These are phyloP conservation scores for Fusarium metavorans DNA, from an alignment of 2,329 filamentous ascomycete species.

Conservation along the genomic window DNA sequence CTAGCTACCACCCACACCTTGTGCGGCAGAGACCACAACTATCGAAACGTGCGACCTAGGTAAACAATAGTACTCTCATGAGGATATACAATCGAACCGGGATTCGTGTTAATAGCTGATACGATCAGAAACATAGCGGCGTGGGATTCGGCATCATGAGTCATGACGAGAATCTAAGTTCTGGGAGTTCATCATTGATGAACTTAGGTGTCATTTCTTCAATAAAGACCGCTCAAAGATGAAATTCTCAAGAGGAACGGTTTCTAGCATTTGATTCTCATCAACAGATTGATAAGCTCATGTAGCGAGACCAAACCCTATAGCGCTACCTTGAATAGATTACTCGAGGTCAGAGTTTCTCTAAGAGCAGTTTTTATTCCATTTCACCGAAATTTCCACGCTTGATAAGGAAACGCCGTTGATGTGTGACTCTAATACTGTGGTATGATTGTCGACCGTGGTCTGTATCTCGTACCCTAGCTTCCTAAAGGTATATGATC, in stretches of 20 bases:
- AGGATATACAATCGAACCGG: neutral
- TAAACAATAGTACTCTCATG: fast-evolving
- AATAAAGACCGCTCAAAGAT: fast-evolving
- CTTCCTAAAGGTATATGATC: neutral
- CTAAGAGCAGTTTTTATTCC: neutral
- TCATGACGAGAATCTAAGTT: neutral
- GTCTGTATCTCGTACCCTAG: neutral
- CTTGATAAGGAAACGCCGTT: neutral
- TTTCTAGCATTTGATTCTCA: neutral
- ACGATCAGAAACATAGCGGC: neutral
- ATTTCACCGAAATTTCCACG: neutral
- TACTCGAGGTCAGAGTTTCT: neutral
- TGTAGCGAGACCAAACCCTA: neutral
- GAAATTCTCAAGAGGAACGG: neutral
- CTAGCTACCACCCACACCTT: neutral
- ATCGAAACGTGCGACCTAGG: too few relatives aligned
- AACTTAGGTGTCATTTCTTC: neutral
- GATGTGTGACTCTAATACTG: too few relatives aligned
- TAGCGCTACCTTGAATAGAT: neutral
- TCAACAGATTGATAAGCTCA: neutral
- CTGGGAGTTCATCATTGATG: neutral
- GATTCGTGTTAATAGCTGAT: neutral
- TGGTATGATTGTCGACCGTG: neutral
- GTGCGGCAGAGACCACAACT: neutral
- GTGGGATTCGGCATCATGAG: too few relatives aligned